Evolutionary conservation across 1,139 yeast species (phyloP), one percentile per base, ranked within the genome.

Genomic region (Yamadazyma trypodendri): DNA sequence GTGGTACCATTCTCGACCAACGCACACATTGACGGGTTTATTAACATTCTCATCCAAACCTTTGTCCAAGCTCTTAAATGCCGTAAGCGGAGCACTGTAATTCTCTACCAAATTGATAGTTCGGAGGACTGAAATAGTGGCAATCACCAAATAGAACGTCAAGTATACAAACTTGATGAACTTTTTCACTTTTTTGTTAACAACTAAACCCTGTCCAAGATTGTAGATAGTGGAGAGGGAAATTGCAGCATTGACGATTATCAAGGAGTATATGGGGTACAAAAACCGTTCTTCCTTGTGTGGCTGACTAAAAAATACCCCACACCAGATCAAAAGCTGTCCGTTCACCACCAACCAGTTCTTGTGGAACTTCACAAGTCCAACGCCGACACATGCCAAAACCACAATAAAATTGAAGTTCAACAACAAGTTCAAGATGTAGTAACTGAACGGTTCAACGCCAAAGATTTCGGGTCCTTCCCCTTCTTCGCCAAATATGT

Each of bases 1-100:
- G 54, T 92, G 86, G 54, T 88, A 88, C 97, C 97, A 90, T 62
- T 92, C 97, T 43, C 96, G 76, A 2, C 96, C 97, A 16, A 86
- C 72, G 57, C 97, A 92, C 0, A 90, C 82, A 48, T 79, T 82
- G 3, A 68, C 65, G 1, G 48, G n/a, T n/a, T n/a, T n/a, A n/a
- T n/a, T n/a, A n/a, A n/a, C n/a, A n/a, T n/a, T n/a, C n/a, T n/a
- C n/a, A n/a, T n/a, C n/a, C n/a, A n/a, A n/a, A n/a, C n/a, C n/a
- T n/a, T n/a, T n/a, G n/a, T n/a, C n/a, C n/a, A 33, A 28, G 16
- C 31, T 24, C 34, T 43, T 36, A 6, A 47, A 34, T 7, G 52
- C 52, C 37, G 42, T 45, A 31, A 82, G 58, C 14, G 90, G 89
- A 1, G 88, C 81, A 31, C 76, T 61, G 55, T 84, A 79, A 55